phyloP scores from a whole-genome alignment of 345 rosid genomes.

The Combretum micranthum region DNA sequence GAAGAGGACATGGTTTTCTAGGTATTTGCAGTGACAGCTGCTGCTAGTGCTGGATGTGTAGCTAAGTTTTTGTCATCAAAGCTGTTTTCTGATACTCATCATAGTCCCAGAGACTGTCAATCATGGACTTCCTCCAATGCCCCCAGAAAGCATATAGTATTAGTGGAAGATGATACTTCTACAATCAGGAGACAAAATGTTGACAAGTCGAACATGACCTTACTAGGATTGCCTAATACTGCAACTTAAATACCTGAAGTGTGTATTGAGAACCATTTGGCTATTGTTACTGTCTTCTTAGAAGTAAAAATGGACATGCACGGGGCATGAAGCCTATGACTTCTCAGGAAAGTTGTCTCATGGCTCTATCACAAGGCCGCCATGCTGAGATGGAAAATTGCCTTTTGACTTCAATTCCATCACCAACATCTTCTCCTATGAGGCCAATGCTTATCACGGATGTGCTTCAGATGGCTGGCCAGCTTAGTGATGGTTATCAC shows the following conservation, averaged over 20 bases:
- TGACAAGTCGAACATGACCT: too few relatives aligned
- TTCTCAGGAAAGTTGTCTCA: constrained; percentile 52
- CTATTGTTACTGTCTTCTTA: too few relatives aligned
- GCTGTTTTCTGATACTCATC: constrained; percentile 24
- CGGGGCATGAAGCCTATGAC: constrained; percentile 37
- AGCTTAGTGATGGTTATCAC: constrained; percentile 20
- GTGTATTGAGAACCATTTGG: too few relatives aligned
- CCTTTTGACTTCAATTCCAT: constrained; percentile 31
- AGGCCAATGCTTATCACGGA: constrained; percentile 61
- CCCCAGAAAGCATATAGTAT: too few relatives aligned
- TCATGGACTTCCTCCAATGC: constrained; percentile 14
- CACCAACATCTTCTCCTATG: constrained; percentile 27
- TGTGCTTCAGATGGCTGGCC: constrained; percentile 44
- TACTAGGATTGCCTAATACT: too few relatives aligned
- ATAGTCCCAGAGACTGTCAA: constrained; percentile 23
- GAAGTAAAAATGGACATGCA: constrained; percentile 21
- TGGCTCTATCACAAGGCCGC: constrained; percentile 57
- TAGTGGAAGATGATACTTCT: too few relatives aligned
- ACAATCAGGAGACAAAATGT: too few relatives aligned
- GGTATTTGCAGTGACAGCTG: constrained; percentile 63
- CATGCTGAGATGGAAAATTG: constrained; percentile 39
- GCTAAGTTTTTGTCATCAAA: constrained; percentile 32
- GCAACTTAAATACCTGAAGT: too few relatives aligned
- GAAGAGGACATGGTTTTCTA: constrained; percentile 91
- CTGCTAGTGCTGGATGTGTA: constrained; percentile 73